Base-by-base conservation (phyloP, 108 stramenopile genomes). In the Cylindrotheca closterium region DNA sequence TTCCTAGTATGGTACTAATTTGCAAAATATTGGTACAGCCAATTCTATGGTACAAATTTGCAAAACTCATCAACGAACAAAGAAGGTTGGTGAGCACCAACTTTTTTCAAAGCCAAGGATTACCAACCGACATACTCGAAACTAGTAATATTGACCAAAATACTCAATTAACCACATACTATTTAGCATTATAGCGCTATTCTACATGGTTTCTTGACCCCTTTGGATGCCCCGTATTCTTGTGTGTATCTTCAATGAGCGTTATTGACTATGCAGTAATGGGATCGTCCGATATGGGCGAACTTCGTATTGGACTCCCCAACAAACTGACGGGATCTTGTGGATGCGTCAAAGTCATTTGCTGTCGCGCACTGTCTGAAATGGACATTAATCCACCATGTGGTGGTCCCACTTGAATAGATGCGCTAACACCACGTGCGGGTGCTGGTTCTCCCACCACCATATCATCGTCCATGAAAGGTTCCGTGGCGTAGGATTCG, bases 401-500 rank as follows among this genome's bases (percentile, higher is more conserved):
- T 60, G 22, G 59, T 60, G 22, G 34, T 42, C 12, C 46, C 33
- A 22, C 30, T 31, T 51, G 33, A 12, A 21, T 47, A 49, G n/a
- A n/a, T n/a, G n/a, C n/a, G n/a, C n/a, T n/a, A n/a, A n/a, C 55
- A 48, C 53, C 26, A 46, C 30, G 31, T 61, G 65, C 32, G 57
- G 63, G 32, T 78, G 37, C 37, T 47, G 63, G 67, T 30, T 74
- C 79, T 22, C 73, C 79, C 12, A 70, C 58, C 12, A 75, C 79
- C 73, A 74, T 80, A 26, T 70, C 68, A 30, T 75, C 75, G 8
- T 51, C 67, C 67, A 68, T 65, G 47, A 69, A 62, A 0, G 92
- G 89, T 59, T 88, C 89, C 8, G 75, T 75, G 1, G 87, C 89
- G 60, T 94, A 94, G 0, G 87, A 89, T 57, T 91, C 92, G 25